phyloP scores from a whole-genome alignment of 495 filamentous ascomycete genomes.

The Penicillium lividum region DNA sequence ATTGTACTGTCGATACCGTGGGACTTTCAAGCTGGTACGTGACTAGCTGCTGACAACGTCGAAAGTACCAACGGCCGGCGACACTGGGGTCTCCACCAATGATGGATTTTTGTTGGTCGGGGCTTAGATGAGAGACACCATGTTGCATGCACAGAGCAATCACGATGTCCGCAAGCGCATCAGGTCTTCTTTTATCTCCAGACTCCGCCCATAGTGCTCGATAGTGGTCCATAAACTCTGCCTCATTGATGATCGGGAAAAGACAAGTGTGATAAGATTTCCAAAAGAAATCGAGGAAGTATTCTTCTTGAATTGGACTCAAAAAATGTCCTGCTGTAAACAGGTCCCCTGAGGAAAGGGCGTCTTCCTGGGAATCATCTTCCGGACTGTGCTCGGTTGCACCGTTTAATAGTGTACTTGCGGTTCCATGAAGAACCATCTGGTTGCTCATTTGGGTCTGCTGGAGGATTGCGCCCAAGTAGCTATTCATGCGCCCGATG shows the following conservation, averaged over 20 bases:
- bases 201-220: conserved; percentile 44
- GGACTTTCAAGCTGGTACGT: conserved; percentile 50
- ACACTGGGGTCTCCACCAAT: conserved; percentile 37
- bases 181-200: conserved; percentile 41
- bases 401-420: conserved; percentile 5
- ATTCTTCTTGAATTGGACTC: conserved; percentile 46
- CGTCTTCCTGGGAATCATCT: not conserved
- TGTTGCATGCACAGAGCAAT: conserved; percentile 58
- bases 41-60: conserved; percentile 48
- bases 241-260: conserved; percentile 46
- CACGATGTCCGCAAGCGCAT: conserved; percentile 55
- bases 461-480: conserved; percentile 6
- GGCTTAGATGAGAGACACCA: conserved; percentile 28
- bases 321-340: conserved; percentile 17
- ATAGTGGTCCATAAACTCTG: conserved; percentile 49
- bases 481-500: conserved; percentile 13
- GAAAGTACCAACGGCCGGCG: conserved; percentile 47
- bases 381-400: not conserved
- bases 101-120: conserved; percentile 17
- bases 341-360: conserved; percentile 11
- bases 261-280: conserved; percentile 40
- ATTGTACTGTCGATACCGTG: conserved; percentile 52
- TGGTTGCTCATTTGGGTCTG: conserved; percentile 8
- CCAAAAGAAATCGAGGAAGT: conserved; percentile 50
- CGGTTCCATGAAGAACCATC: conserved; percentile 7